Evolutionary conservation across 805 yeast genomes (phyloP), one percentile per base, ranked within the genome.

Genomic region (Starmera pachycereana): DNA sequence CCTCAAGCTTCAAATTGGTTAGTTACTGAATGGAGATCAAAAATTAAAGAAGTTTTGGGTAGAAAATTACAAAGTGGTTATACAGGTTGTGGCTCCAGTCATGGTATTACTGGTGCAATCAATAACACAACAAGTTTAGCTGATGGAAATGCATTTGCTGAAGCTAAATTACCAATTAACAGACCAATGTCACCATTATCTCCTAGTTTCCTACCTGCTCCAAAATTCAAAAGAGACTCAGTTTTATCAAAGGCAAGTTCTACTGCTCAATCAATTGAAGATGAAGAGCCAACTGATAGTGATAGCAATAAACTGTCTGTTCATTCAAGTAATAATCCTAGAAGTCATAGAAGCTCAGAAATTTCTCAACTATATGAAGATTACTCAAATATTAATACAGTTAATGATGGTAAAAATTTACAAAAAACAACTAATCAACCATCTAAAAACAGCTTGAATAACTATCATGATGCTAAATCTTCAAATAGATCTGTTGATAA

Each of bases 71-170:
- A 65, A 8, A 55, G 66, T n/a, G 81, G 90, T 8, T 83, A 81
- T 54, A 74, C 74, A 18, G 92, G 94, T 6, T 80, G 87, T 59
- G 90, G 90, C n/a, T 74, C 81, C 28, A 57, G 69, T 12, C 69
- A 78, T 40, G 85, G 85, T 12, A 53, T 78, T 16, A 66, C 66
- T 4, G 83, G 83, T 29, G 83, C 84, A 1, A 53, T 78, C 3
- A 65, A 58, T 37, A 71, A 81, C 2, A 73, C 79, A 35, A 70
- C 64, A 0, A 57, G 57, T 12, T 56, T 69, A 3, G 48, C 43
- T 30, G 69, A 65, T 35, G 51, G 61, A 33, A 56, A 62, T 35
- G 56, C 47, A 16, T 50, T 45, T 13, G 38, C 43, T 12, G 39
- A 43, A 7, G 37, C 40, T 13, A 37, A 44, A 5, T 41, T 37